Evolutionary conservation across 768 basidiomycete genomes (phyloP).

Genomic region (Hypholoma sublateritium): DNA sequence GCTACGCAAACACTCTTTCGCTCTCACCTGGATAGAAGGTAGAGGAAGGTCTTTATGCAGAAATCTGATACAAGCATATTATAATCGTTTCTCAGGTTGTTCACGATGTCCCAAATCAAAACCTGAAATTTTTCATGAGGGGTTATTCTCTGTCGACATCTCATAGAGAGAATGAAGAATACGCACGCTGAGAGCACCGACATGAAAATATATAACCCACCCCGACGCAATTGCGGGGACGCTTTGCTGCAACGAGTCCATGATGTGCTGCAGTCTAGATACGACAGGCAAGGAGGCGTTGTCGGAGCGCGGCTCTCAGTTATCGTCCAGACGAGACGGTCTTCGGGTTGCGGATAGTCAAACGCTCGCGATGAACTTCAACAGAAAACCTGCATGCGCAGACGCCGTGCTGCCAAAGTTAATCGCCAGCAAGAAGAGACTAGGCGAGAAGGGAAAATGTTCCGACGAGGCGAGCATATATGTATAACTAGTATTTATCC

Average conservation of each 20-base stretch:
- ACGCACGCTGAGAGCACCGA: conserved; percentile 8
- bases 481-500: neutral
- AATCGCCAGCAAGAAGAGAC: neutral
- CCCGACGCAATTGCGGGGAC: neutral
- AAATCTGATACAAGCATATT: neutral
- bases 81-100: neutral
- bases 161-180: neutral
- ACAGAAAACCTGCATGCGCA: too few species aligned
- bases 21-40: neutral
- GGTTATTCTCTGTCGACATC: neutral
- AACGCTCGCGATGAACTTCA: too few species aligned
- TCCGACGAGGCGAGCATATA: neutral
- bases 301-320: too few species aligned
- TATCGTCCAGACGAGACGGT: neutral
- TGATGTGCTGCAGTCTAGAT: neutral
- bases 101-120: conserved; percentile 6
- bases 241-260: neutral
- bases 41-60: neutral
- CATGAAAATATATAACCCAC: neutral
- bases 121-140: neutral
- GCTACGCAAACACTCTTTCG: neutral
- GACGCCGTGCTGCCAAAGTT: neutral
- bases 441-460: neutral
- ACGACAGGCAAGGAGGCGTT: too few species aligned
- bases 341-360: too few species aligned